Percentiles rank a stretch among this genome's conserved stretches.
Evolutionary conservation across 768 basidiomycete species (phyloP).

Genomic region (Nidularia pulvinata): DNA sequence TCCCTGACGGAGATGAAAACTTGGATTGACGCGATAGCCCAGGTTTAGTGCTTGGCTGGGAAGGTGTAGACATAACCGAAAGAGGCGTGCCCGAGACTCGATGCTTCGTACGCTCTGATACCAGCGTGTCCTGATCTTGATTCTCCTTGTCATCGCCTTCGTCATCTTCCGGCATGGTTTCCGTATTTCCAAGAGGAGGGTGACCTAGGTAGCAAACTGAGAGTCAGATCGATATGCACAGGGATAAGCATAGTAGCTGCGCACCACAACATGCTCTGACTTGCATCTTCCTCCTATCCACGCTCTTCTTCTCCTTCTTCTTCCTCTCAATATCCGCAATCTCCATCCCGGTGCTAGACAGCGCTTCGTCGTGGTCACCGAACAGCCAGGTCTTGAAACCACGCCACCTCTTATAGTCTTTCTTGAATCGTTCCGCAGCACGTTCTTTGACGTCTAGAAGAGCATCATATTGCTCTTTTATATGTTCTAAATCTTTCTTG

Average conservation of each 20-base stretch:
- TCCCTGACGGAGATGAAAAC: too few relatives aligned
- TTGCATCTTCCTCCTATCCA: constrained; percentile 4
- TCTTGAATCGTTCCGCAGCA: constrained; percentile 22
- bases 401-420: constrained; percentile 47
- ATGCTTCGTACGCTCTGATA: not conserved
- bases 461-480: constrained; percentile 42
- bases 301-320: constrained; percentile 1
- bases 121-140: constrained; percentile 7
- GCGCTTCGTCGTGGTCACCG: constrained; percentile 12
- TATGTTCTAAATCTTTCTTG: constrained; percentile 23
- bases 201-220: too few relatives aligned
- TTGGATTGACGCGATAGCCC: too few relatives aligned
- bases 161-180: constrained; percentile 1
- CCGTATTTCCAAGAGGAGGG: too few relatives aligned
- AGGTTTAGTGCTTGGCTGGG: too few relatives aligned
- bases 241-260: too few relatives aligned
- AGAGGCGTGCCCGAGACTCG: too few relatives aligned
- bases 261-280: too few relatives aligned
- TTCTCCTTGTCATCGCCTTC: constrained; percentile 4
- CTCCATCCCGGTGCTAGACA: too few relatives aligned
- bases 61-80: too few relatives aligned
- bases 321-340: too few relatives aligned
- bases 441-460: constrained; percentile 41
- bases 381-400: constrained; percentile 38
- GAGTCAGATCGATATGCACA: too few relatives aligned